A percentile compares a stretch with the other conserved stretches of the same genome.
phyloP scores from a whole-genome alignment of 2,329 filamentous ascomycete species.

The Xylariaceae sp. region DNA sequence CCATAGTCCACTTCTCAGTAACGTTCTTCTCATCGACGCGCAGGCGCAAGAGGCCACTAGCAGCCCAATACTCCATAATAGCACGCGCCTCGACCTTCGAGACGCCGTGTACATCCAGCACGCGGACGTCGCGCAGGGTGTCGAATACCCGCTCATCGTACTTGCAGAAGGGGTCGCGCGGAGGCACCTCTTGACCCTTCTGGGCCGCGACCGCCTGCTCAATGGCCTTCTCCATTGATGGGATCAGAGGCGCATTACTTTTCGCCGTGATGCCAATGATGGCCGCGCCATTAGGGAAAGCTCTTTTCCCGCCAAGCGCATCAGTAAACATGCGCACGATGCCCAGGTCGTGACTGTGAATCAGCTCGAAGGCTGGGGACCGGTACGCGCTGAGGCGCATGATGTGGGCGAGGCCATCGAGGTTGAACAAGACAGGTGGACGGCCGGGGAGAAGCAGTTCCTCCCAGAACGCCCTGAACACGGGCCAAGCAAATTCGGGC shows the following conservation, averaged over 20 bases:
- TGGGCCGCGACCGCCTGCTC: slow-evolving; percentile 57
- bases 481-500: slow-evolving; percentile 76
- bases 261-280: slow-evolving; percentile 76
- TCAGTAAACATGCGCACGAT: slow-evolving; percentile 78
- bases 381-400: slow-evolving; percentile 82
- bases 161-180: slow-evolving; percentile 58
- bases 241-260: slow-evolving; percentile 70
- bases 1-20: slow-evolving; percentile 81
- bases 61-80: slow-evolving; percentile 92
- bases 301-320: slow-evolving; percentile 66
- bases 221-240: slow-evolving; percentile 73
- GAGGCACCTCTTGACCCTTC: slow-evolving; percentile 41
- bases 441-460: slow-evolving; percentile 67
- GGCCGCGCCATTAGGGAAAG: slow-evolving; percentile 75
- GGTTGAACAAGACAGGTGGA: slow-evolving; percentile 69
- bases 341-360: slow-evolving; percentile 86
- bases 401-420: slow-evolving; percentile 82
- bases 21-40: slow-evolving; percentile 74
- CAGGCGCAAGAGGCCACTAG: slow-evolving; percentile 77
- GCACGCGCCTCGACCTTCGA: slow-evolving; percentile 75
- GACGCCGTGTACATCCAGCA: slow-evolving; percentile 69
- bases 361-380: slow-evolving; percentile 69
- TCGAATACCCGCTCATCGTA: slow-evolving; percentile 65
- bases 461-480: slow-evolving; percentile 80
- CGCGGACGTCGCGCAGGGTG: slow-evolving; percentile 55